Evolutionary conservation across 2,329 filamentous ascomycete species (phyloP), one percentile per base, ranked within the genome.

Genomic region (Aspergillus sp.): DNA sequence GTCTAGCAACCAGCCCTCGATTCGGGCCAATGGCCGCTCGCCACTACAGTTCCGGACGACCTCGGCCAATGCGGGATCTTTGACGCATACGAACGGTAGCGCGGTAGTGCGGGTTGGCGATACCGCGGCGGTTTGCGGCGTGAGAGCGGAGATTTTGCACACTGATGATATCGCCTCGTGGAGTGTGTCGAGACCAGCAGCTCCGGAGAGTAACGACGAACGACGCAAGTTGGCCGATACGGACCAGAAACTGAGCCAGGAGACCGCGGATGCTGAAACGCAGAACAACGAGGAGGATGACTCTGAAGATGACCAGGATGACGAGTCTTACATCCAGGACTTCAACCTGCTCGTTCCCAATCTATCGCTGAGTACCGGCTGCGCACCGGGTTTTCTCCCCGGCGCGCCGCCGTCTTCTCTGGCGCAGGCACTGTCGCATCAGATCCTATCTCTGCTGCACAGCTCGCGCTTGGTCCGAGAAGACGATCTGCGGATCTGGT

Each of bases 41-140:
- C 81, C 87, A 5, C 73, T 79, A 25, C 79, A 90, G 60, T 81
- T 84, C 49, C 84, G 93, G 41, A 67, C 76, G 19, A 83, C 86
- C n/a, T 82, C 83, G 30, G 77, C 93, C 58, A 93, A 96, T 68
- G 82, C 83, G 0, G 86, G 87, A 22, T 93, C 88, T 19, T 75
- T 98, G 44, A 88, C 89, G 0, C 90, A 98, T 67, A 86, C 89
- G 48, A 85, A 95, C 64, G 93, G 93, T 45, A 94, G 88, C 60
- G 86, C 91, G 1, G 85, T 97, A 0, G 86, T 97, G 44, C 82
- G 93, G 32, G 76, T 87, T 45, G 93, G 93, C 42, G 88, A 94
- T 67, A 97, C 91, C 1, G 90, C 89, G 1, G 88, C 90, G n/a
- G 90, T 98, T 33, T 96, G 90, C 64, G 93, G 91, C 49, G 83